Conservation (phyloP, 1,284 basidiomycete species). For the Thelephora terrestris region DNA sequence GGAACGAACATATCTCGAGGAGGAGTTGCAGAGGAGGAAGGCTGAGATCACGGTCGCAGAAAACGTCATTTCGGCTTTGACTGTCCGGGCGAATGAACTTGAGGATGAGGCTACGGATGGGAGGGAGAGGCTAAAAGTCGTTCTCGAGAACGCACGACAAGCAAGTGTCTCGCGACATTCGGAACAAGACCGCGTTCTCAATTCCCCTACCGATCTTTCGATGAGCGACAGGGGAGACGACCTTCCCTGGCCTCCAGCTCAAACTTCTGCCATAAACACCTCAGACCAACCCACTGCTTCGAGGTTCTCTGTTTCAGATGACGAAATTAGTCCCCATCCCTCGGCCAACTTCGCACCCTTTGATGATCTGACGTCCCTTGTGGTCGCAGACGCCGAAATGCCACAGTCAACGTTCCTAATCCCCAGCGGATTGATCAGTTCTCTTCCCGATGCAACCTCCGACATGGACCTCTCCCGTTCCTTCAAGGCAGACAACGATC, state of each 20-base stretch:
- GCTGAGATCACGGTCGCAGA: constrained; percentile 66
- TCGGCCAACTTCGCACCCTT: constrained; percentile 42
- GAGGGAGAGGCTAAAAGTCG: constrained; percentile 36
- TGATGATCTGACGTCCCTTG: constrained; percentile 21
- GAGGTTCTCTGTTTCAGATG: not conserved
- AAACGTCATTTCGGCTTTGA: constrained; percentile 35
- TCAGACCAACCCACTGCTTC: not conserved
- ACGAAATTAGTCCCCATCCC: constrained; percentile 6
- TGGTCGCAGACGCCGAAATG: not conserved
- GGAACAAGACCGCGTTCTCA: not conserved
- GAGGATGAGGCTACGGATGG: constrained; percentile 32
- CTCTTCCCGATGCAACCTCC: constrained; percentile 33
- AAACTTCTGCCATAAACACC: not conserved
- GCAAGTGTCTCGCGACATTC: not conserved
- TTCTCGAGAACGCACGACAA: not conserved
- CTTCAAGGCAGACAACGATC: constrained; percentile 47
- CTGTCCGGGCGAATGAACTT: constrained; percentile 25
- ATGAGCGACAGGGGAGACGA: not conserved
- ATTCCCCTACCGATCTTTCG: not conserved
- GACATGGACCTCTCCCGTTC: constrained; percentile 31
- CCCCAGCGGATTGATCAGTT: constrained; percentile 45
- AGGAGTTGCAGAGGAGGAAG: constrained; percentile 48
- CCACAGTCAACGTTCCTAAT: constrained; percentile 36
- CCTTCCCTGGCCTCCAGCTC: not conserved
- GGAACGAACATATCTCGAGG: constrained; percentile 33